Base-by-base conservation (phyloP, 495 filamentous ascomycete genomes). In the Trichoderma reesei region DNA sequence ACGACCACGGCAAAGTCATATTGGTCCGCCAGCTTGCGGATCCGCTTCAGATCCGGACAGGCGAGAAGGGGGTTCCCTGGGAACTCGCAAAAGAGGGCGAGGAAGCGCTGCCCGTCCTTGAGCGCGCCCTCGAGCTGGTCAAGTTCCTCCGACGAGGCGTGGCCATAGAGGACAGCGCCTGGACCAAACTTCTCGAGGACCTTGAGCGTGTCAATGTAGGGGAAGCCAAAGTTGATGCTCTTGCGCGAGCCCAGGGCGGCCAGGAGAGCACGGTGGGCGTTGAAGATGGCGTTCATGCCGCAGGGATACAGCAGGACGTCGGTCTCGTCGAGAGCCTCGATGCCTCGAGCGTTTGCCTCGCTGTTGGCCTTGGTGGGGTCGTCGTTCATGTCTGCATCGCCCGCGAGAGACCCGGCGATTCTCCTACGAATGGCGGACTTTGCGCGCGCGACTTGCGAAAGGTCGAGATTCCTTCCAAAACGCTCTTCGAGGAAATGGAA, bases 201-300 rank as follows among this genome's bases (percentile, higher is more conserved):
- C 72, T 98, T 98, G 41, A 98, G 82, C 0, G 95, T 97, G 74
- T 98, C 95, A 51, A 96, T 88, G 67, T 98, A 98, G 3, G 94
- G 92, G 67, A 98, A 98, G 5, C 88, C 90, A 71, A 84, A 90
- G 66, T 84, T 86, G 67, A 92, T 80, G 68, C 88, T 90, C 73
- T 89, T 88, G 65, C 80, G 70, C 33, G 69, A 74, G 11, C 83
- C 85, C 51, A 85, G 81, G 4, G 82, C 78, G 64, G 75, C 76
- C 65, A 95, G 73, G 20, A 96, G 72, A 37, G 81, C 82, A 62
- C 87, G 86, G 73, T 98, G 94, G 0, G 88, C 80, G 66, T 91
- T 90, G 75, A 92, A 98, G 26, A 98, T 97, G 41, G 94, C 85
- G 70, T 86, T 96, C 92, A 98, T 98, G 33, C 94, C 94, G 56